These are phyloP conservation scores for Parachlorella kessleri DNA, from an alignment of 139 green algal genomes.

Conservation along the genomic window DNA sequence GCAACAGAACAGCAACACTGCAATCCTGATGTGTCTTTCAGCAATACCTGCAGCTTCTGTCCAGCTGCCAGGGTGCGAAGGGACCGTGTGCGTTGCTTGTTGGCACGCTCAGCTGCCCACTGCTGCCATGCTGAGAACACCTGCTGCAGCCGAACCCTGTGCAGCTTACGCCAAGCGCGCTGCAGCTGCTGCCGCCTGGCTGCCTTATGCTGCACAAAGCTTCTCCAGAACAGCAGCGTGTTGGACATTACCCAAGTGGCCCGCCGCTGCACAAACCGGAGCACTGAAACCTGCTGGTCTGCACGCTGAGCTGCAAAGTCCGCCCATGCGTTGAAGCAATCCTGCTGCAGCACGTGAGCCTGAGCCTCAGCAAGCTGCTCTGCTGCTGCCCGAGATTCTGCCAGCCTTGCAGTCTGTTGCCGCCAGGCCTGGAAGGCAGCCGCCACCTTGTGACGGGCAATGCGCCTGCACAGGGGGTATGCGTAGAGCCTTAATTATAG, in stretches of 20 bases:
- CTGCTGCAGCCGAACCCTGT: not conserved
- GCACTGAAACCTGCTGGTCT: constrained; percentile 10
- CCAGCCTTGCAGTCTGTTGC: constrained; percentile 22
- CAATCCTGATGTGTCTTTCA: too few relatives aligned
- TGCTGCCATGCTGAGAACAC: constrained; percentile 12
- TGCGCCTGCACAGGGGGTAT: constrained; percentile 13
- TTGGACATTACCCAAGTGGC: not conserved
- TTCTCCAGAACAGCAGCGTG: constrained; percentile 13
- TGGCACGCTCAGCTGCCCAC: not conserved
- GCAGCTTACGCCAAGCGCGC: constrained; percentile 8
- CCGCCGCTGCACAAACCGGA: constrained; percentile 20
- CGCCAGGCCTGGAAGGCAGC: constrained; percentile 25
- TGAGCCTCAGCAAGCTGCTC: not conserved
- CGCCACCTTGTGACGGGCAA: constrained; percentile 8
- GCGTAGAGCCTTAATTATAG: too few relatives aligned
- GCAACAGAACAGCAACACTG: too few relatives aligned
- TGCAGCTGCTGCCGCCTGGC: not conserved
- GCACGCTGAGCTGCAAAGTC: not conserved
- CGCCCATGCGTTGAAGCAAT: constrained; percentile 19
- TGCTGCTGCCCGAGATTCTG: not conserved
- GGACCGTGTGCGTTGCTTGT: not conserved
- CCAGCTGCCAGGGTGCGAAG: too few relatives aligned
- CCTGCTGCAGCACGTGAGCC: not conserved
- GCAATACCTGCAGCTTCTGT: not conserved
- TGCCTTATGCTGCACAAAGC: not conserved